A percentile compares a stretch with the other conserved stretches of the same genome.
phyloP scores from a whole-genome alignment of 2,329 filamentous ascomycete genomes.

The Alternaria viburni region DNA sequence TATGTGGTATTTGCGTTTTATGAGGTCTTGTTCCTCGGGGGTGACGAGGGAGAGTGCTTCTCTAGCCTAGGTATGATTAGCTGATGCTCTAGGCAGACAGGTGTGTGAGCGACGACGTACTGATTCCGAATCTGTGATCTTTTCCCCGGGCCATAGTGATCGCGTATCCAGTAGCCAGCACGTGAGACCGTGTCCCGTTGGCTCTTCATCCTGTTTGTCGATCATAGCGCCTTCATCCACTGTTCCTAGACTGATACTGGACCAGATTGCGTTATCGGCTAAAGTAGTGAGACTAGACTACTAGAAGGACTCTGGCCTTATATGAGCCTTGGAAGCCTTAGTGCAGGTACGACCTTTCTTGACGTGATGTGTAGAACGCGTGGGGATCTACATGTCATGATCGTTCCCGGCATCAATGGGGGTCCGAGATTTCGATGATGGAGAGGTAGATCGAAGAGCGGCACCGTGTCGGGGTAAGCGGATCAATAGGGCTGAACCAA shows the following conservation, averaged over 20 bases:
- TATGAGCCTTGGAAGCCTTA: not conserved
- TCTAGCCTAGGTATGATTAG: constrained; percentile 43
- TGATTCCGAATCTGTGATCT: constrained; percentile 42
- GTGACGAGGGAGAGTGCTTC: constrained; percentile 52
- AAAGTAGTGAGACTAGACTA: not conserved
- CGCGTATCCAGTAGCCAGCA: constrained; percentile 60
- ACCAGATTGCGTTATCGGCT: not conserved
- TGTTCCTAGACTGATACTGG: not conserved
- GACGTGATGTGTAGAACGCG: not conserved
- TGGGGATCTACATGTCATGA: constrained; percentile 4
- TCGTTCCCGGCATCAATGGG: constrained; percentile 4
- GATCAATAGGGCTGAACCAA: constrained; percentile 1
- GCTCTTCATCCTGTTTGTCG: constrained; percentile 12
- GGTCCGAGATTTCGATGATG: constrained; percentile 13
- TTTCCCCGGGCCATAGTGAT: constrained; percentile 54
- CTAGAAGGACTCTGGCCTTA: not conserved
- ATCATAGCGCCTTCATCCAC: constrained; percentile 15
- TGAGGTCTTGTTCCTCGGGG: constrained; percentile 61
- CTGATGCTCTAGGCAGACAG: not conserved
- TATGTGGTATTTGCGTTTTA: constrained; percentile 69
- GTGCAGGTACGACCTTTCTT: not conserved
- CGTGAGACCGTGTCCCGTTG: constrained; percentile 37
- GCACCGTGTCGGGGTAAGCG: constrained; percentile 5
- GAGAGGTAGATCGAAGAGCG: not conserved
- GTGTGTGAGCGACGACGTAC: constrained; percentile 1